Conservation (phyloP, 129 eudicot genomes). For the Centaurea solstitialis region DNA sequence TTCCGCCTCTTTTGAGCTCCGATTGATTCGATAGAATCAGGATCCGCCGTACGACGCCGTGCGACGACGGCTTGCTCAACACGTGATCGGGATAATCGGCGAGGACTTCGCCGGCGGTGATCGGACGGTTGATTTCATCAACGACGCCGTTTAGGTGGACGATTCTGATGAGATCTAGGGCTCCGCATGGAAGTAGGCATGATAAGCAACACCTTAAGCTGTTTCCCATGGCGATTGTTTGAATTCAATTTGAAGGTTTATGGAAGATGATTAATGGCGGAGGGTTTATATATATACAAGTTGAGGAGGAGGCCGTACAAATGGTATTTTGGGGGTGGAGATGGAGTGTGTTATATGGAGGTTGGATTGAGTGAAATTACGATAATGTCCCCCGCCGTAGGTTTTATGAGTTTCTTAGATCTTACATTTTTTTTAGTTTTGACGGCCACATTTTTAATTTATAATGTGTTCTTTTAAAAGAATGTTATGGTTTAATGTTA, state of each 20-base stretch:
- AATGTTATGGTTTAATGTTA: too few species aligned
- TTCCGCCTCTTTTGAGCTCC: conserved; percentile 77
- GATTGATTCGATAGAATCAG: conserved; percentile 60
- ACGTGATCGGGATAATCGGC: conserved; percentile 71
- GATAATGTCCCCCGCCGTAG: conserved; percentile 13
- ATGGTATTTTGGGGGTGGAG: not conserved
- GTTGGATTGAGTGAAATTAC: conserved; percentile 22
- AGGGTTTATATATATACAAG: conserved; percentile 16
- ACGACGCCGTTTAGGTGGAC: conserved; percentile 80
- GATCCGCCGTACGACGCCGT: conserved; percentile 55
- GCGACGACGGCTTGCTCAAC: conserved; percentile 67
- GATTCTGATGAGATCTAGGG: conserved; percentile 82
- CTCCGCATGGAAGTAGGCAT: conserved; percentile 91
- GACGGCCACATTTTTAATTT: not conserved
- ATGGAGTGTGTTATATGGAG: conserved; percentile 20
- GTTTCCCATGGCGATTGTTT: conserved; percentile 66
- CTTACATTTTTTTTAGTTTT: conserved; percentile 23
- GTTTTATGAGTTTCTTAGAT: conserved; percentile 6
- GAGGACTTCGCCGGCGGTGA: conserved; percentile 82
- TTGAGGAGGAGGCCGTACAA: conserved; percentile 12
- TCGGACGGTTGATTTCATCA: conserved; percentile 67
- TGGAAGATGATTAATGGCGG: conserved; percentile 8
- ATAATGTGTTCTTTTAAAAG: not conserved
- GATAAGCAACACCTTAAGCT: conserved; percentile 87
- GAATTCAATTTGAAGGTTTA: conserved; percentile 4